These are phyloP conservation scores for Elongisporangium undulatum DNA, from an alignment of 352 stramenopile genomes.

Conservation along the genomic window DNA sequence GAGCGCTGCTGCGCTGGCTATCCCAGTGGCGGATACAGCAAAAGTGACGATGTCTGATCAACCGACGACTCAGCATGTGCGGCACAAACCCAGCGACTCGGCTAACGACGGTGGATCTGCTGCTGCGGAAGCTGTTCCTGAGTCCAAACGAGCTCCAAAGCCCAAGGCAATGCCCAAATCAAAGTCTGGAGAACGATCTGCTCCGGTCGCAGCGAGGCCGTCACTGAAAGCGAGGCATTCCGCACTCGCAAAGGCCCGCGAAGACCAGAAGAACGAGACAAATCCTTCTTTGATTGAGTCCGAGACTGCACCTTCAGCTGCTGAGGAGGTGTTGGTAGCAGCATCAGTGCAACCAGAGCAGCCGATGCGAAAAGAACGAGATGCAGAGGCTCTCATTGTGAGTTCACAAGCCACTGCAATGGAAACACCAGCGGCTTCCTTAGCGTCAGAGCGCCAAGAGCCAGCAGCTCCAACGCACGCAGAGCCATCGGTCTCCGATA, in stretches of 20 bases:
- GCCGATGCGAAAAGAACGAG: not conserved
- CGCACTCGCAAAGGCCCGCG: not conserved
- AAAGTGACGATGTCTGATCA: not conserved
- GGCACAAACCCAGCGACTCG: not conserved
- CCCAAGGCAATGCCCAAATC: not conserved
- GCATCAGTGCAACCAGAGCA: not conserved
- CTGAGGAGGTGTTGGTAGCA: not conserved
- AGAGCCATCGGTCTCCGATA: not conserved
- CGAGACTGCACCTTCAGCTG: not conserved
- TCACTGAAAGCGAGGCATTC: not conserved
- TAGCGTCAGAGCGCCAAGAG: not conserved
- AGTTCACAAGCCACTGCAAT: too few relatives aligned
- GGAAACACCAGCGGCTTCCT: not conserved
- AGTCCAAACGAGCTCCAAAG: not conserved
- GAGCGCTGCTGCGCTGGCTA: not conserved
- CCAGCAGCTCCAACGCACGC: not conserved
- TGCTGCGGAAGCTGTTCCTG: not conserved
- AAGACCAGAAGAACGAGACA: not conserved
- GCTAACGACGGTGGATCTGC: not conserved
- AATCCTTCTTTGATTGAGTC: not conserved
- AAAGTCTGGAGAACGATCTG: not conserved
- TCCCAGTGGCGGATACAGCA: not conserved
- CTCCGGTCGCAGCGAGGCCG: not conserved
- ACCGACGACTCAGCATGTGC: not conserved
- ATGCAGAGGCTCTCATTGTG: not conserved